phyloP scores from a whole-genome alignment of 257 asterid genomes.

The Solanum clarkiae region DNA sequence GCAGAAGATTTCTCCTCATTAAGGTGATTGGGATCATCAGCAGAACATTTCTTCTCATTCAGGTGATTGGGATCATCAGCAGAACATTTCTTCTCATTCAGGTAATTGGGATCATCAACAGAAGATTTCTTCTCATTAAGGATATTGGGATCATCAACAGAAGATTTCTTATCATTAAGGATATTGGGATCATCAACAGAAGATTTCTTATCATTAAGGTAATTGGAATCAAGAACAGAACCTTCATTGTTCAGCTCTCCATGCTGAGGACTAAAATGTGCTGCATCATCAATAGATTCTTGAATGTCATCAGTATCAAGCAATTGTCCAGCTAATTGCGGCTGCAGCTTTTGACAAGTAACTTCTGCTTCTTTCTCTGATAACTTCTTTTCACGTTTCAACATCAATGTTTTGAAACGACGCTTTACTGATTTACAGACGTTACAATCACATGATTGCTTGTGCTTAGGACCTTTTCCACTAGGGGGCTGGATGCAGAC shows the following conservation, averaged over 20 bases:
- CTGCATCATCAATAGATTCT: background rate
- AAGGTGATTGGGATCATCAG: slow-evolving; percentile 4
- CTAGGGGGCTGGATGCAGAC: slow-evolving; percentile 86
- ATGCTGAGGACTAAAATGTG: background rate
- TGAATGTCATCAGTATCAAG: background rate
- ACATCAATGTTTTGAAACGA: slow-evolving; percentile 45
- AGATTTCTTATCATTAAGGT: background rate
- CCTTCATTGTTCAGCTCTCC: slow-evolving; percentile 17
- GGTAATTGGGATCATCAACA: slow-evolving; percentile 7
- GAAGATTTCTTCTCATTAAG: no score
- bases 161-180: background rate
- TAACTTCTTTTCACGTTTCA: slow-evolving; percentile 46
- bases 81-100: background rate
- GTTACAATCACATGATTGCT: slow-evolving; percentile 50
- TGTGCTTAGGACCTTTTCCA: slow-evolving; percentile 57
- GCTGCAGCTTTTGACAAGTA: slow-evolving; percentile 14
- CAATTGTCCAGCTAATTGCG: slow-evolving; percentile 12
- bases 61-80: slow-evolving; percentile 4
- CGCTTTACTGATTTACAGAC: slow-evolving; percentile 55
- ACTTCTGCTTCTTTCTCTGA: slow-evolving; percentile 39
- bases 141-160: slow-evolving; percentile 7
- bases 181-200: slow-evolving; percentile 6
- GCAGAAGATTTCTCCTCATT: background rate
- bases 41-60: background rate
- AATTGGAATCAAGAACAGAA: slow-evolving; percentile 1